Percentiles rank a stretch among this genome's conserved stretches.
Conservation (phyloP, 306 rosid genomes). For the Adenanthera pavonina region DNA sequence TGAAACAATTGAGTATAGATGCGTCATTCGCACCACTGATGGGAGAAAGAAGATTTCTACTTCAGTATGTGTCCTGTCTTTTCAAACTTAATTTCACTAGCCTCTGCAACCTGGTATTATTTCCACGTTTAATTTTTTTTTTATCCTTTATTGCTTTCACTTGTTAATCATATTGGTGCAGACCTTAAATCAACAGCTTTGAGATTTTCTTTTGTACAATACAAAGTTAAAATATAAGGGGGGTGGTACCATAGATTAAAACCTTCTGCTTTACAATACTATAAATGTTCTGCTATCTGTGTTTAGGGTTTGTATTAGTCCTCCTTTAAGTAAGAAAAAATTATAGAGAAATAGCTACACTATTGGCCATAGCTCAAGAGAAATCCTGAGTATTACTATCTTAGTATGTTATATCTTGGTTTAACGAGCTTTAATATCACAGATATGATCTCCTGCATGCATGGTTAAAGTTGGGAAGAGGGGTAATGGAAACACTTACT, state of each 20-base stretch:
- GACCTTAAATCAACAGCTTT: not conserved
- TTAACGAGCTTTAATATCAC: not conserved
- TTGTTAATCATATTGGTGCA: not conserved
- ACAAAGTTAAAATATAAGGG: not conserved
- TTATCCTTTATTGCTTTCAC: not conserved
- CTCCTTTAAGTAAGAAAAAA: not conserved
- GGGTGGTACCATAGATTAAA: not conserved
- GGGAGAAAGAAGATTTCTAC: constrained; percentile 91
- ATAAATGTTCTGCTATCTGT: not conserved
- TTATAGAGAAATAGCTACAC: not conserved
- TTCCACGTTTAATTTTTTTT: too few species aligned
- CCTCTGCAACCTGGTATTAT: not conserved
- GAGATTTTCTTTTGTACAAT: not conserved
- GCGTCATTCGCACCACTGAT: constrained; percentile 92
- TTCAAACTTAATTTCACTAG: constrained; percentile 16
- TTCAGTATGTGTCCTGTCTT: constrained; percentile 59
- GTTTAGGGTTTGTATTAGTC: not conserved
- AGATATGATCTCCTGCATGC: constrained; percentile 22
- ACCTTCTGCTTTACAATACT: not conserved
- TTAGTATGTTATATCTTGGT: not conserved
- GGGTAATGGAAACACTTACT: not conserved
- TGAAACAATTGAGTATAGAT: constrained; percentile 73
- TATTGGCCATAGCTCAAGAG: too few species aligned
- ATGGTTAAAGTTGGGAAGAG: constrained; percentile 7
- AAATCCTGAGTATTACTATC: not conserved